Base-by-base conservation (phyloP, 192 early-diverging fungal genomes). In the Coemansia sp. region DNA sequence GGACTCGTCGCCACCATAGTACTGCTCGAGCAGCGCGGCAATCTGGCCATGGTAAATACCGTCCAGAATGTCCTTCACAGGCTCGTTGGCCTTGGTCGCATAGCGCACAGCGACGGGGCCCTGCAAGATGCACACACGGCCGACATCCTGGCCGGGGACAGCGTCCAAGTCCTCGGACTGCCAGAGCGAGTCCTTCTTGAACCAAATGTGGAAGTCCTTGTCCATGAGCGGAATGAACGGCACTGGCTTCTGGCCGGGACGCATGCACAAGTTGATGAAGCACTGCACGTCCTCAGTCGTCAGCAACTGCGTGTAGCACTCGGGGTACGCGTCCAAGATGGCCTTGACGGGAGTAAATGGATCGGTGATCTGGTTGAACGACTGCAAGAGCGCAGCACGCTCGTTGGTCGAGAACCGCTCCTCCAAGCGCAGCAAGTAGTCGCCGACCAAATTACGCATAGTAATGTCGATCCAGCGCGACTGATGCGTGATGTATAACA, bases 171-270 rank as follows among this genome's bases (percentile, higher is more conserved):
- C 88, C 68, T 98, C 94, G 1, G 91, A 89, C 74, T 94, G 92
- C 94, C 94, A 96, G 20, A 92, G 78, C 15, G 89, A 92, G 74
- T 95, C 92, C 86, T 96, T 96, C 85, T 91, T 93, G 80, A 96
- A 90, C 91, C 93, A 93, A 44, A 90, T 84, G 64, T 93, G 91
- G 78, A 98, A 94, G 78, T 93, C 90, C 61, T 93, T 90, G 73
- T 96, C 94, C 34, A 98, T 78, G 22, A 92, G 87, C 9, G 94
- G 93, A 64, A 98, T 91, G 79, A 95, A 98, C 41, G 96, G 92
- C 18, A 94, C 90, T 7, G 94, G 94, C 82, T 94, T 96, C 70
- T 92, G 89, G 32, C 76, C 76, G 15, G 68, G 71, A 11, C 71
- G 76, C 71, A 70, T 62, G 74, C 79, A 75, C 59, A 76, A 41